Base-by-base conservation (phyloP, 2,329 filamentous ascomycete genomes). In the Colletotrichum sp. region DNA sequence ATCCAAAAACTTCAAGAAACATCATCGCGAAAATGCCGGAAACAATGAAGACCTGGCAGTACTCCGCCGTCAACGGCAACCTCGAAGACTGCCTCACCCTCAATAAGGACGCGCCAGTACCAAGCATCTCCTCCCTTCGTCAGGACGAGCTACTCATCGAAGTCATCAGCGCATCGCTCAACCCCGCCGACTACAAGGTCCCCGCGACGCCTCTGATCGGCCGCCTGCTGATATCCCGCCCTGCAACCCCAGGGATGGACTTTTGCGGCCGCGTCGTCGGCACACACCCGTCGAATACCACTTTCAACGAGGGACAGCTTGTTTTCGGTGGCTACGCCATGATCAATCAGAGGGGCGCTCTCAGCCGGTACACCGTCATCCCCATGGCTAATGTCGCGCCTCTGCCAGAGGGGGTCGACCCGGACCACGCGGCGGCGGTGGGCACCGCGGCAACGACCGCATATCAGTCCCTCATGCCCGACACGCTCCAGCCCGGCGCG, bases 161-260 rank as follows among this genome's bases (percentile, higher is more conserved):
- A 68, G 86, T 90, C 67, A 79, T 83, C 71, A 83, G 84, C 77
- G 83, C 85, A 1, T 81, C 84, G 5, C 80, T 89, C 44, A 90
- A 90, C 79, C 89, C 88, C 0, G 85, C 86, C 71, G 89, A 90
- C 80, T 86, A 86, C 84, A 90, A 90, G 76, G 57, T 88, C 6
- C 78, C 83, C 15, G 86, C 87, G 44, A 69, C 86, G 1, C 84
- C 84, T 8, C 2, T 87, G 26, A 77, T 85, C 32, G 81, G 86
- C 6, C 83, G 83, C n/a, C 36, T 70, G 24, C 60, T 76, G 59
- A n/a, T 68, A 30, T 44, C 49, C 3, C 32, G 32, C n/a, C 89
- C 89, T 16, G 85, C 85, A 7, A 87, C 84, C 2, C 87, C 87
- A 0, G 86, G 87, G 18, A 84, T 87, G 78, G 90, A 92, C 78